These are phyloP conservation scores for Botryotinia globosa DNA, from an alignment of 2,329 filamentous ascomycete genomes.

Conservation along the genomic window DNA sequence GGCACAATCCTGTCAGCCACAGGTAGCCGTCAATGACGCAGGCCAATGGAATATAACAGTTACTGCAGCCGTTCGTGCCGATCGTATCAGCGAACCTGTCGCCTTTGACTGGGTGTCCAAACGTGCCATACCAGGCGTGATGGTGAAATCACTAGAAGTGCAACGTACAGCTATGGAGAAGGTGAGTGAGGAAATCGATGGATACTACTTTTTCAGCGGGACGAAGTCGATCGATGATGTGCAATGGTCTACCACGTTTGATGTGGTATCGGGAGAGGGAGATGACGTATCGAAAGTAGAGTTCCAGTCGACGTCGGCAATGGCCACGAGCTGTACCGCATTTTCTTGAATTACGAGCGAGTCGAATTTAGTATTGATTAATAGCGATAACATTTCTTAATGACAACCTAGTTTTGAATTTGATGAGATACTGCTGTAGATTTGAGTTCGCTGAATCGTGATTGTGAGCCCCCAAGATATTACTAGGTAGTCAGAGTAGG, in stretches of 20 bases:
- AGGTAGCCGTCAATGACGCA: neutral
- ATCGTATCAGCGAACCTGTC: neutral
- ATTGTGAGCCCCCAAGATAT: neutral
- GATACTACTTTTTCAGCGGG: neutral
- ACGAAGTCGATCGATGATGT: neutral
- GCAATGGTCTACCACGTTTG: neutral
- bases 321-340: neutral
- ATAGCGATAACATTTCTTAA: neutral
- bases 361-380: neutral
- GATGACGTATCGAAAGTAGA: neutral
- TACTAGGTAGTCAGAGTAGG: neutral
- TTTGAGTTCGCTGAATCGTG: neutral
- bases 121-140: neutral
- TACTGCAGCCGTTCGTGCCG: slow-evolving; percentile 4
- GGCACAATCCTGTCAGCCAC: neutral
- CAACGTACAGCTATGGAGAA: slow-evolving; percentile 6
- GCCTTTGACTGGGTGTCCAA: slow-evolving; percentile 6
- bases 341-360: neutral
- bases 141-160: neutral
- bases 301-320: neutral
- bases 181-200: slow-evolving; percentile 1
- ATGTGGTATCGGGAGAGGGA: slow-evolving; percentile 1
- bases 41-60: neutral
- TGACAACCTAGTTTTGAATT: neutral
- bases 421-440: neutral